Evolutionary conservation across 2,329 filamentous ascomycete species (phyloP), one percentile per base, ranked within the genome.

Genomic region (Colletotrichum sp.): DNA sequence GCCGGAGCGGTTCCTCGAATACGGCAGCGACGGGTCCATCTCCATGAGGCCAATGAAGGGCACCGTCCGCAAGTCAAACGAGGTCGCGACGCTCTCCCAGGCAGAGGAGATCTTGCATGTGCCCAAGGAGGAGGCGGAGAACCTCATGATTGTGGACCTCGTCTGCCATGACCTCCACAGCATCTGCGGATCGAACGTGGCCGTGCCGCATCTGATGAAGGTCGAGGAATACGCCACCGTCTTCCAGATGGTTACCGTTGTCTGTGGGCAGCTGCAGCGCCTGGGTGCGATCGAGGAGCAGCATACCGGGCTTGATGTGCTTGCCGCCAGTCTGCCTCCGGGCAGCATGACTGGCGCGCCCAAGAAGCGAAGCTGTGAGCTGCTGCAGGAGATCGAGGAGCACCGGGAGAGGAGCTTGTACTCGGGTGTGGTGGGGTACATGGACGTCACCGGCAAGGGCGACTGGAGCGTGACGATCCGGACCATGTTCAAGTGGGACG

Each of bases 321-420:
- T 99, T 0, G 91, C 94, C 0, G 90, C 92, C 8, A 94, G 93
- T 64, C 89, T 99, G 1, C 96, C 97, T 0, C 96, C 97, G 0
- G 96, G 97, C 0, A 96, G 94, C 80, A 99, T 99, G 97, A 99
- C 96, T 3, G 97, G 97, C 8, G 96, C 96, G 1, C 97, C 96
- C 0, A 99, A 99, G 88, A 96, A 96, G 85, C 91, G 96, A 64
- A 96, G 94, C 78, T 98, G 96, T 83, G 93, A 98, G 86, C 90
- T 98, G 63, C 87, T 99, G 24, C 89, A 90, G 75, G 85, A 88
- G 5, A 89, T 98, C 57, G 96, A 98, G 84, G 85, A 84, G 21
- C 83, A 87, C 6, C 85, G 86, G 73, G 90, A 93, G 79, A 89
- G 96, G 68, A 93, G 95, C 36, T 85, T 98, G 67, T 98, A 98